Evolutionary conservation across 2,329 filamentous ascomycete species (phyloP).

Genomic region (Colletotrichum sp.): DNA sequence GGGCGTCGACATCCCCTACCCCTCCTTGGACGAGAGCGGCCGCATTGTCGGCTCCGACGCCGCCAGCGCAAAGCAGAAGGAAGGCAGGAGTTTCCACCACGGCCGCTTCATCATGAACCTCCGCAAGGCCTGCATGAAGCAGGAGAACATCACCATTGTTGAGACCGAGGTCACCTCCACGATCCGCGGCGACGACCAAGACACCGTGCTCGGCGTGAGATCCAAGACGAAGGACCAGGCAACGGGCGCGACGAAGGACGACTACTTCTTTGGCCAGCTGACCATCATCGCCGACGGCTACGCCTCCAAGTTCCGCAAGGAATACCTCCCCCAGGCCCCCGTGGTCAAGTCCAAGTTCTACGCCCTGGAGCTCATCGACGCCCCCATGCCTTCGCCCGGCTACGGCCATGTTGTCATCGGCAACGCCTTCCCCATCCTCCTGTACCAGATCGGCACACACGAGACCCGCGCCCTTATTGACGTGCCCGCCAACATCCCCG

Average conservation of each 20-base stretch:
- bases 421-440: conserved; percentile 75
- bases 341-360: conserved; percentile 87
- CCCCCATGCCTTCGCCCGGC: conserved; percentile 72
- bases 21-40: conserved; percentile 58
- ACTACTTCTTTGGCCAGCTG: conserved; percentile 86
- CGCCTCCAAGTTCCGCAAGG: conserved; percentile 86
- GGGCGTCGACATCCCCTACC: conserved; percentile 79
- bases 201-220: conserved; percentile 83
- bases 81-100: conserved; percentile 90
- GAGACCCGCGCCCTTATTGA: conserved; percentile 93
- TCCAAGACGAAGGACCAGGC: conserved; percentile 66
- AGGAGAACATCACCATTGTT: conserved; percentile 86
- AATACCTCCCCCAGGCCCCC: conserved; percentile 70
- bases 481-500: conserved; percentile 77
- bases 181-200: conserved; percentile 69
- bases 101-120: conserved; percentile 89
- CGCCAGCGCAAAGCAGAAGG: conserved; percentile 38
- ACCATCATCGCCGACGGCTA: conserved; percentile 95
- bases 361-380: conserved; percentile 90
- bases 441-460: conserved; percentile 96
- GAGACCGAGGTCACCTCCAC: conserved; percentile 85
- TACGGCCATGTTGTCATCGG: conserved; percentile 91
- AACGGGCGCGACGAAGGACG: conserved; percentile 59
- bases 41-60: conserved; percentile 13
- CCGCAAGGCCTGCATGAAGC: conserved; percentile 72